Evolutionary conservation across 495 filamentous ascomycete species (phyloP), one percentile per base, ranked within the genome.

Genomic region (Penicillium coprophilum): DNA sequence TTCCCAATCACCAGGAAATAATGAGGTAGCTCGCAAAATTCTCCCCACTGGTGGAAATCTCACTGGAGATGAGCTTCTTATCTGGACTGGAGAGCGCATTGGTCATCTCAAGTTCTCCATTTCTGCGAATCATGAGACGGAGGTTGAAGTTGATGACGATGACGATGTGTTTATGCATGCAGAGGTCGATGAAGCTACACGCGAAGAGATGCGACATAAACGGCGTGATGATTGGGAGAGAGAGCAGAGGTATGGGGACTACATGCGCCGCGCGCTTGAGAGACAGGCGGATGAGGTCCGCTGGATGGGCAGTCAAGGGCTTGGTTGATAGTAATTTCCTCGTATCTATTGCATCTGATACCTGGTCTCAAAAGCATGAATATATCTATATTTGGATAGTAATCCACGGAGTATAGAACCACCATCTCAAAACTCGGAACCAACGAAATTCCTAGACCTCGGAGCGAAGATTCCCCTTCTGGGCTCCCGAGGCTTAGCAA

Each of bases 21-120:
- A 61, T 30, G 73, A 80, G 40, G 87, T 91, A 21, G 88, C 83
- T 0, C 76, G 88, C 23, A 92, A 92, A 54, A 74, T 93, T 27
- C 75, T 90, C 5, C 82, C 87, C 24, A 87, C 83, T 1, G 76
- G 81, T 17, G 75, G 70, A 13, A 73, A 75, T 43, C 46, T 76
- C 55, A 66, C 74, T 40, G 62, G 77, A 3, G 83, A 89, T 62
- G 87, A 91, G 61, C 71, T 93, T 47, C 71, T 90, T 12, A 72
- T 93, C 6, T 93, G 90, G 90, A 91, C 88, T 0, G 90, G 89
- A 12, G 90, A 92, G 59, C 85, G 85, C 60, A 75, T 93, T 49
- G 90, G 90, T 17, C 74, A 92, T 31, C 63, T 92, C 20, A 81
- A 79, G 23, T 88, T 88, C 55, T 82, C 84, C 1, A 70, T 76